phyloP scores from a whole-genome alignment of 2,329 filamentous ascomycete genomes.

The Raffaelea ambrosiae region DNA sequence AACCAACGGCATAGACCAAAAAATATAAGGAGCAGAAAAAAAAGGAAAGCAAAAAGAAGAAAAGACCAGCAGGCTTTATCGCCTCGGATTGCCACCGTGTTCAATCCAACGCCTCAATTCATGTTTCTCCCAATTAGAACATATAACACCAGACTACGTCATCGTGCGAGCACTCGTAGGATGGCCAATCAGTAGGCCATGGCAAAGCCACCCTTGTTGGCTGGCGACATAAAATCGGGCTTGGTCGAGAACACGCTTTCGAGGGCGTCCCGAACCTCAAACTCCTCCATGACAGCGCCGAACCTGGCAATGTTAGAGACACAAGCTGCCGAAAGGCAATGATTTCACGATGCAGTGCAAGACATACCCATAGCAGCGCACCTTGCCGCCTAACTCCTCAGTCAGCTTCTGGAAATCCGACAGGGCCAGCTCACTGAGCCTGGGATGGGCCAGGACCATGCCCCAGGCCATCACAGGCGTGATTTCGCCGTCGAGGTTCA shows the following conservation, averaged over 20 bases:
- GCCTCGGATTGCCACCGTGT: too few relatives aligned
- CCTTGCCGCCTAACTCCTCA: constrained; percentile 67
- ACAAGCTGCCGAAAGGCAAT: neutral
- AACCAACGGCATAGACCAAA: too few relatives aligned
- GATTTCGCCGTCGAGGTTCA: constrained; percentile 82
- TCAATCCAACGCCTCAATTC: too few relatives aligned
- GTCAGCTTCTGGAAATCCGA: constrained; percentile 66
- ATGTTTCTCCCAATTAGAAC: too few relatives aligned
- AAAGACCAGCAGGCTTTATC: too few relatives aligned
- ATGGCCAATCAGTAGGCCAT: constrained; percentile 1
- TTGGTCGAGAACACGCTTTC: constrained; percentile 60
- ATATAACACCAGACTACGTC: too few relatives aligned
- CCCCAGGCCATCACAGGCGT: constrained; percentile 95
- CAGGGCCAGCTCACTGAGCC: constrained; percentile 54
- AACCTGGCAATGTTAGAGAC: constrained; percentile 34
- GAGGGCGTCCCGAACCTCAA: constrained; percentile 69
- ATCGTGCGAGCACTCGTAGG: too few relatives aligned
- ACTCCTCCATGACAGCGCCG: constrained; percentile 56
- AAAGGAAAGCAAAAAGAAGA: too few relatives aligned
- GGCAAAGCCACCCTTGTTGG: neutral
- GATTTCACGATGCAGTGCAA: neutral
- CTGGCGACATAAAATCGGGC: constrained; percentile 20
- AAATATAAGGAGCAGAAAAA: too few relatives aligned
- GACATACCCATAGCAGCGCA: constrained; percentile 84
- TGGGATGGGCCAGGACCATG: constrained; percentile 64